phyloP scores from a whole-genome alignment of 2,329 filamentous ascomycete species.

The Colletotrichum tropicale region DNA sequence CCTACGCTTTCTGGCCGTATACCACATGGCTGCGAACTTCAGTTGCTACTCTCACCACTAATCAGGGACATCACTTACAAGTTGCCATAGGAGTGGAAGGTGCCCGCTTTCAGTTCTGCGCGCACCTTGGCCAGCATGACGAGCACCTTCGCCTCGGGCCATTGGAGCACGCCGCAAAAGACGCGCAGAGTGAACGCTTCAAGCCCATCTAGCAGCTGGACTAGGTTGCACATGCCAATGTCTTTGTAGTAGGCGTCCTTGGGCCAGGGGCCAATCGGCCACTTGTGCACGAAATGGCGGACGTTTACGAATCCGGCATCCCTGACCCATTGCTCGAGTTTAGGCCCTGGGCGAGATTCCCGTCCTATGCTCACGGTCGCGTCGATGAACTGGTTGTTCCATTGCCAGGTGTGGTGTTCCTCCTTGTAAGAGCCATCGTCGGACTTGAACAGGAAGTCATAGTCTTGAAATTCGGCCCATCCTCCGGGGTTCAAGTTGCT shows the following conservation, averaged over 20 bases:
- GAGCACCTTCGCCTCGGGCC: slow-evolving; percentile 28
- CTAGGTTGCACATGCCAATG: slow-evolving; percentile 18
- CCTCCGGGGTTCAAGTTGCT: slow-evolving; percentile 40
- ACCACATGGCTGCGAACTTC: neutral
- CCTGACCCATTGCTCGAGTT: slow-evolving; percentile 30
- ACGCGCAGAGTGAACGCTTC: slow-evolving; percentile 28
- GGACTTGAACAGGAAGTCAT: slow-evolving; percentile 27
- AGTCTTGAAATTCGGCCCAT: slow-evolving; percentile 35
- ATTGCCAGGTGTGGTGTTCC: slow-evolving; percentile 23
- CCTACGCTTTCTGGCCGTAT: slow-evolving; percentile 21
- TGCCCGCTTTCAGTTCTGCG: slow-evolving; percentile 30
- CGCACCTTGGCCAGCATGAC: slow-evolving; percentile 30
- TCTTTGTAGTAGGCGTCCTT: slow-evolving; percentile 26
- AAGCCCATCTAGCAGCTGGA: slow-evolving; percentile 23
- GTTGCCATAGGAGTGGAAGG: slow-evolving; percentile 28
- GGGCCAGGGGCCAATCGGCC: slow-evolving; percentile 38
- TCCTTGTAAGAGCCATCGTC: slow-evolving; percentile 30
- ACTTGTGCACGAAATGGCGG: slow-evolving; percentile 33
- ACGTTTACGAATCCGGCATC: slow-evolving; percentile 41
- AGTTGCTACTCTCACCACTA: neutral
- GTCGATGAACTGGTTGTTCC: slow-evolving; percentile 23
- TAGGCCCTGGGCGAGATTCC: slow-evolving; percentile 26
- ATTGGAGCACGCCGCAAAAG: slow-evolving; percentile 32
- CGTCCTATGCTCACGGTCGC: slow-evolving; percentile 22
- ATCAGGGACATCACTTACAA: slow-evolving; percentile 19